phyloP scores from a whole-genome alignment of 1,284 basidiomycete species.

The Hymenochaete sp. region DNA sequence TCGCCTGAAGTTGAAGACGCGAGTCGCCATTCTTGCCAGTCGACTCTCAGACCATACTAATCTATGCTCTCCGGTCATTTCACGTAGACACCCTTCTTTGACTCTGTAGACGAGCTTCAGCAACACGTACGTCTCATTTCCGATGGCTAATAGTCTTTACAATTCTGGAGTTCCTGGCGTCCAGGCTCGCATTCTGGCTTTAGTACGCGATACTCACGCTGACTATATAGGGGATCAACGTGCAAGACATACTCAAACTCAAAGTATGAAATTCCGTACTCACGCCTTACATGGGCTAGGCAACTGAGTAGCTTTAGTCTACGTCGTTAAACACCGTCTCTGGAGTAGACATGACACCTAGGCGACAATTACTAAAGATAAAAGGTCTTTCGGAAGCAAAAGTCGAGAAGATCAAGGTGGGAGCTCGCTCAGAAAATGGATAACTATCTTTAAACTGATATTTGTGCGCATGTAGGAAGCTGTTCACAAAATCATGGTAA shows the following conservation, averaged over 20 bases:
- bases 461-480: conserved; percentile 56
- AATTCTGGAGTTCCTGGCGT: conserved; percentile 3
- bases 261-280: conserved; percentile 44
- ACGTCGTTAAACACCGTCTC: conserved; percentile 73
- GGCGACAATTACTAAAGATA: conserved; percentile 82
- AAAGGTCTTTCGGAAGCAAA: conserved; percentile 91
- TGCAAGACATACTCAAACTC: conserved; percentile 88
- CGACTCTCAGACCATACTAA: conserved; percentile 6
- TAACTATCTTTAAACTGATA: conserved; percentile 4
- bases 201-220: neutral
- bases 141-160: conserved; percentile 13
- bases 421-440: conserved; percentile 10
- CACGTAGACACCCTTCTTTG: conserved; percentile 55
- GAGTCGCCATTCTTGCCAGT: conserved; percentile 29
- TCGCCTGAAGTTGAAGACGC: conserved; percentile 35
- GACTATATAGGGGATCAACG: conserved; percentile 73
- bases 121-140: conserved; percentile 54
- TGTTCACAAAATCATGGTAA: conserved; percentile 73
- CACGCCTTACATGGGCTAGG: neutral
- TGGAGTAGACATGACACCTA: conserved; percentile 79
- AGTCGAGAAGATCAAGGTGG: conserved; percentile 89
- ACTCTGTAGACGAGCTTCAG: conserved; percentile 83
- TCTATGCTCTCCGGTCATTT: conserved; percentile 4
- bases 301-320: conserved; percentile 32
- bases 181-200: conserved; percentile 5